Evolutionary conservation across 129 eudicot genomes (phyloP).

Genomic region (Flaveria trinervia): DNA sequence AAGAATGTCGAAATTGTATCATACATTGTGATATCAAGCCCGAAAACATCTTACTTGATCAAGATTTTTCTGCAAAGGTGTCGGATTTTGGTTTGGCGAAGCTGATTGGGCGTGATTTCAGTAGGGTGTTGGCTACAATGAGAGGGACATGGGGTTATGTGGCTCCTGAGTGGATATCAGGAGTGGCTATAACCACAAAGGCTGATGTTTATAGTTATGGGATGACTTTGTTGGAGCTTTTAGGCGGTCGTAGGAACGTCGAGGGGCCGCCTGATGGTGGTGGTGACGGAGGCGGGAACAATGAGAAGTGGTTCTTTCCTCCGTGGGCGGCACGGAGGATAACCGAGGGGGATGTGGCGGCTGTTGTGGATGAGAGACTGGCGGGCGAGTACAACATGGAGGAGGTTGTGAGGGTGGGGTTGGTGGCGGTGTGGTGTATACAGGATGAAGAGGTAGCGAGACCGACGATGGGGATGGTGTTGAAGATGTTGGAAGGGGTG

Average conservation of each 20-base stretch:
- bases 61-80: constrained; percentile 74
- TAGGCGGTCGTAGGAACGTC: constrained; percentile 85
- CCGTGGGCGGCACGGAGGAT: constrained; percentile 84
- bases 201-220: constrained; percentile 96
- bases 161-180: constrained; percentile 97
- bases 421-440: constrained; percentile 91
- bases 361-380: constrained; percentile 75
- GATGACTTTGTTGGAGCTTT: constrained; percentile 80
- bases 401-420: constrained; percentile 73
- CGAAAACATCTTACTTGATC: constrained; percentile 71
- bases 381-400: constrained; percentile 45
- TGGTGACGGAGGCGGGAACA: constrained; percentile 41
- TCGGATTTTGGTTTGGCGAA: constrained; percentile 92
- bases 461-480: constrained; percentile 97
- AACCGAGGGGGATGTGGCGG: constrained; percentile 59
- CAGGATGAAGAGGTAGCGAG: constrained; percentile 80
- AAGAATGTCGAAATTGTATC: constrained; percentile 79
- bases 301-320: constrained; percentile 87
- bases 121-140: constrained; percentile 88
- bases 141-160: constrained; percentile 97
- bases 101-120: constrained; percentile 78
- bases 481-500: constrained; percentile 92
- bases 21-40: constrained; percentile 94
- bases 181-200: constrained; percentile 81
- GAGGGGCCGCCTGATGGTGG: constrained; percentile 63